Evolutionary conservation across 441 rosid species (phyloP), one percentile per base, ranked within the genome.

Genomic region (Pelargonium australe): DNA sequence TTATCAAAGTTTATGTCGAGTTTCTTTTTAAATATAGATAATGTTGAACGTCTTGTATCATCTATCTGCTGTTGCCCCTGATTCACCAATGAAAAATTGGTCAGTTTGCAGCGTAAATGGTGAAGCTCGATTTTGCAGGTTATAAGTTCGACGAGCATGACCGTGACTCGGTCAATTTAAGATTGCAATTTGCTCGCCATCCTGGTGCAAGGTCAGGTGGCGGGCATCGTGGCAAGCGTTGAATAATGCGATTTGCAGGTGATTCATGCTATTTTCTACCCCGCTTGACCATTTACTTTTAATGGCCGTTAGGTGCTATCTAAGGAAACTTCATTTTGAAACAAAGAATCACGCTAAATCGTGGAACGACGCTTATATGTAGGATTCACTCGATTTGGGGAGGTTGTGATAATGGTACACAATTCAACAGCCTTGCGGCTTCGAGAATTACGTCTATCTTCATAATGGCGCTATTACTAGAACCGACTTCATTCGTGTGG

Each of bases 161-260:
- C 82, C 89, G 79, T 19, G 88, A 87, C 31, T 79, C 87, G 66
- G 74, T 76, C 74, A 72, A 79, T 68, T 80, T 87, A 78, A 81
- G 88, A 75, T 83, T 87, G 83, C 92, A 87, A 83, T 87, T 84
- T 74, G 89, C 92, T 85, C 88, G 88, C 88, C 80, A 78, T 71
- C 89, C 92, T 81, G 92, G 92, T 81, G 86, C 88, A 17, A 82
- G 89, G 83, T 84, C 87, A 76, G 89, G 88, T 78, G 84, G 87
- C 76, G 88, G 85, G 86, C 80, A 84, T 75, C 89, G 87, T 37
- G 85, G 89, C 47, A 84, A 80, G 75, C 87, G 85, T 76, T 87
- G 82, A 82, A 64, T 78, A 68, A 73, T 76, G 72, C 25, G 64
- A 68, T 62, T 19, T 60, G 68, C 87, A 74, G 89, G 86, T 82